Evolutionary conservation across 495 filamentous ascomycete species (phyloP), one percentile per base, ranked within the genome.

Genomic region (Hypoxylon fuscum): DNA sequence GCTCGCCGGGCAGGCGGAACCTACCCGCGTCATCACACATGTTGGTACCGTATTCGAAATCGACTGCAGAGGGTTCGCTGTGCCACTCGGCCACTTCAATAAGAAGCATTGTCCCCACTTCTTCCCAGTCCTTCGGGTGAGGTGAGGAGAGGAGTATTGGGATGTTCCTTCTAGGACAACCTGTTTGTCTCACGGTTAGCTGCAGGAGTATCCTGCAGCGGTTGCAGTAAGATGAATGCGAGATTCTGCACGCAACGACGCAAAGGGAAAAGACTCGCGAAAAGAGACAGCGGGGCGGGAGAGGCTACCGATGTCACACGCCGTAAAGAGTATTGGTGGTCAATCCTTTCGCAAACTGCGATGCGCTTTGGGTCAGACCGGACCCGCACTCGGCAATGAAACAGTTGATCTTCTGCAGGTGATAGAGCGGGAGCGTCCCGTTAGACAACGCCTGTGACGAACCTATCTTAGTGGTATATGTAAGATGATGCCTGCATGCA

Each of bases 371-470:
- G 35, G 21, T 17, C 41, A 52, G 41, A 63, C 60, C 59, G 53
- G 53, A 46, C 46, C 54, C 55, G 43, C 48, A 64, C 41, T 31
- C 49, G 37, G 62, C 34, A 55, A 58, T 65, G 55, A 59, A 59
- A 65, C 62, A 59, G 55, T 23, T 35, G 62, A 65, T 65, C 50
- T 41, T 38, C 37, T 65, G 62, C 55, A 60, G 38, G 50, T 55
- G 44, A 18, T 46, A 0, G 22, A 49, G 54, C 62, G 62, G 62
- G 62, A 65, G 40, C 55, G 38, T 55, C 55, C 62, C 62, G 62
- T 43, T 1, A 46, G 45, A 60, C 44, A 42, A 44, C 53, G 47
- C 42, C 25, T 57, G 47, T 52, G 53, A 64, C 53, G 47, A 59
- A 64, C 54, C 31, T 32, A 42, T 37, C n/a, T 43, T 17, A 40